A percentile compares a stretch with the other conserved stretches of the same genome.
Evolutionary conservation across 371 early-diverging fungal species (phyloP).

Genomic region (Thermomucor indicae-seudaticae): DNA sequence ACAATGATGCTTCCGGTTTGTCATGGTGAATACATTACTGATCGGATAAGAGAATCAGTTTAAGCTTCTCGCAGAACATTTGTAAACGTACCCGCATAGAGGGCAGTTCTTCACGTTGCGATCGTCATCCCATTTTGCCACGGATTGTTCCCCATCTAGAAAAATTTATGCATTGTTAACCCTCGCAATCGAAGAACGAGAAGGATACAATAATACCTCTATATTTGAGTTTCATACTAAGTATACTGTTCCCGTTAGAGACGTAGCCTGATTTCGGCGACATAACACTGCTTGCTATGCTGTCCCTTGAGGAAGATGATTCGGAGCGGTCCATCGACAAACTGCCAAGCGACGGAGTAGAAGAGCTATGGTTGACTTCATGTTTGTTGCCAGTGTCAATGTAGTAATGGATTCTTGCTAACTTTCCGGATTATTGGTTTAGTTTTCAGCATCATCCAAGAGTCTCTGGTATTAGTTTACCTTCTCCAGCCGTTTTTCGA

Average conservation of each 20-base stretch:
- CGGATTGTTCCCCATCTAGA: conserved; percentile 60
- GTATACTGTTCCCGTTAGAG: conserved; percentile 36
- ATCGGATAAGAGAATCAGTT: conserved; percentile 1
- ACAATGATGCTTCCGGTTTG: conserved; percentile 76
- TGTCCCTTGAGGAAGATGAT: conserved; percentile 37
- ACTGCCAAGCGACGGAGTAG: conserved; percentile 18
- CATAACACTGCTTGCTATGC: conserved; percentile 29
- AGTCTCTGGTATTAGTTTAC: conserved; percentile 21
- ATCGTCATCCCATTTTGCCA: conserved; percentile 69
- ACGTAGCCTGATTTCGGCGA: conserved; percentile 31
- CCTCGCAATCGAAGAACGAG: not conserved
- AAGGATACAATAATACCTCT: conserved; percentile 23
- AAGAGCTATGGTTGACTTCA: conserved; percentile 3
- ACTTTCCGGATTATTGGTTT: conserved; percentile 5
- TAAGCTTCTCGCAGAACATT: not conserved
- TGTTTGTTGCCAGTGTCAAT: conserved; percentile 16
- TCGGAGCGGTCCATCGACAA: conserved; percentile 24
- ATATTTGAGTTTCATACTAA: conserved; percentile 44
- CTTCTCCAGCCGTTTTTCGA: conserved; percentile 83
- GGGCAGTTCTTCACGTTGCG: conserved; percentile 46
- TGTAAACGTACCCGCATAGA: conserved; percentile 48
- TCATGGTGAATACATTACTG: conserved; percentile 40
- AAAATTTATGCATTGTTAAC: not conserved
- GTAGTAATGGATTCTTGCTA: conserved; percentile 37
- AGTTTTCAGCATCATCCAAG: not conserved